These are phyloP conservation scores for Russula dissimulans DNA, from an alignment of 768 basidiomycete species.

Conservation along the genomic window DNA sequence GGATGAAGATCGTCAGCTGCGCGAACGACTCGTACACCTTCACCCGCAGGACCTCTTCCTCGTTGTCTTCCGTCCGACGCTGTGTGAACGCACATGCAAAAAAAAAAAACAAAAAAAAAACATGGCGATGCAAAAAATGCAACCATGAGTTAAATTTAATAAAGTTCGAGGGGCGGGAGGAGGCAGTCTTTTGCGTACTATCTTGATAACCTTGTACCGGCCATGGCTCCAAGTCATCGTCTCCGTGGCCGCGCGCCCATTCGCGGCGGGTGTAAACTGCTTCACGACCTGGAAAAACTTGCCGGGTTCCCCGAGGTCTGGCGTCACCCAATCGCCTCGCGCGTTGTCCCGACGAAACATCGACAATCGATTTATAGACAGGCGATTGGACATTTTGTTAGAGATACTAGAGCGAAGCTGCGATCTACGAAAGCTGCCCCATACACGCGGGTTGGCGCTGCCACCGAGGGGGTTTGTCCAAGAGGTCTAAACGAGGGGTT, in stretches of 20 bases:
- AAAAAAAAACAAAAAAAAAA: background rate
- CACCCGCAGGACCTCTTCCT: background rate
- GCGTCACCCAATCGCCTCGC: background rate
- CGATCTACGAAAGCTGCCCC: background rate
- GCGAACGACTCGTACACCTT: slow-evolving; percentile 13
- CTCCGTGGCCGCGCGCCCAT: background rate
- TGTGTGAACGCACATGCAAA: background rate
- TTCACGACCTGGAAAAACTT: background rate
- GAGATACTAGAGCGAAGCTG: background rate
- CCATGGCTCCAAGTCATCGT: background rate
- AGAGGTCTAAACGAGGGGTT: background rate
- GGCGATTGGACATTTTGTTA: background rate
- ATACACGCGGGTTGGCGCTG: background rate
- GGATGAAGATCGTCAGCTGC: slow-evolving; percentile 4
- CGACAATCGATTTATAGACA: background rate
- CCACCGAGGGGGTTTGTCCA: background rate
- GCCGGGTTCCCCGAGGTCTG: background rate
- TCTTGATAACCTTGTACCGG: background rate
- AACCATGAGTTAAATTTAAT: background rate
- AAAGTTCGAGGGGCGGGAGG: no score
- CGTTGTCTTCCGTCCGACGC: background rate
- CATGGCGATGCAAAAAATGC: no score
- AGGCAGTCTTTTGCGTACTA: background rate
- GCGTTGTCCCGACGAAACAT: background rate
- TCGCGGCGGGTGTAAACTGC: background rate